Conservation (phyloP, 2,329 filamentous ascomycete genomes). For the Colletotrichum eleusines region DNA sequence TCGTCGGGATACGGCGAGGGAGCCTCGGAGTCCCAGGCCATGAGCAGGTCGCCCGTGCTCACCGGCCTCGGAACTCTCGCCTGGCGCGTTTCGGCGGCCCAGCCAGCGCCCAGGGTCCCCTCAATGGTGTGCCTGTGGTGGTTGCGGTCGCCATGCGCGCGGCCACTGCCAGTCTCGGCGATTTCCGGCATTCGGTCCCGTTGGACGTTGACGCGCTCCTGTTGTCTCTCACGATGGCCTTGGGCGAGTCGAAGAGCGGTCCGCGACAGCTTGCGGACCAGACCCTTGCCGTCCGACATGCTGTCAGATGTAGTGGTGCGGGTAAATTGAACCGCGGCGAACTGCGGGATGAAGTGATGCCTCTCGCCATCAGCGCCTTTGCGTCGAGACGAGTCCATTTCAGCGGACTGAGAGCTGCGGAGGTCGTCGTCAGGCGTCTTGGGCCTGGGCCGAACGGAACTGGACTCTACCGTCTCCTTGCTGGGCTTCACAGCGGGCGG, state of each 20-base stretch:
- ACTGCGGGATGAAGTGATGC: constrained; percentile 65
- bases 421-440: constrained; percentile 40
- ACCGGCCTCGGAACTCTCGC: constrained; percentile 48
- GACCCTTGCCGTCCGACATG: constrained; percentile 51
- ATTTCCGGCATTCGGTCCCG: constrained; percentile 53
- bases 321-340: constrained; percentile 67
- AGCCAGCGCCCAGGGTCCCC: constrained; percentile 42
- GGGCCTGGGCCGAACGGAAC: constrained; percentile 23
- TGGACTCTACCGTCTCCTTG: constrained; percentile 12
- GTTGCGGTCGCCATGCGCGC: constrained; percentile 36
- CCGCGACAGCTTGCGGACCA: constrained; percentile 59
- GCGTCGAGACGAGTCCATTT: constrained; percentile 20
- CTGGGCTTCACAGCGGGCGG: background rate
- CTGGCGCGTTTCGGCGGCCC: constrained; percentile 34
- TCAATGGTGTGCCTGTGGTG: constrained; percentile 51
- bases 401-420: constrained; percentile 31
- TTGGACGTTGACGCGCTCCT: constrained; percentile 60
- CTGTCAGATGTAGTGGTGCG: constrained; percentile 63
- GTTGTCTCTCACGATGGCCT: constrained; percentile 52
- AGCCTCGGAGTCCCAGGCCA: constrained; percentile 37
- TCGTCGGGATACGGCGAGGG: constrained; percentile 41
- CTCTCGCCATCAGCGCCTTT: constrained; percentile 37
- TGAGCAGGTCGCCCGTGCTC: constrained; percentile 54
- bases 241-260: constrained; percentile 57
- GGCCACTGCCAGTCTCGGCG: constrained; percentile 47